phyloP scores from a whole-genome alignment of 169 alveolate genomes.

The Nephromyces sp. region DNA sequence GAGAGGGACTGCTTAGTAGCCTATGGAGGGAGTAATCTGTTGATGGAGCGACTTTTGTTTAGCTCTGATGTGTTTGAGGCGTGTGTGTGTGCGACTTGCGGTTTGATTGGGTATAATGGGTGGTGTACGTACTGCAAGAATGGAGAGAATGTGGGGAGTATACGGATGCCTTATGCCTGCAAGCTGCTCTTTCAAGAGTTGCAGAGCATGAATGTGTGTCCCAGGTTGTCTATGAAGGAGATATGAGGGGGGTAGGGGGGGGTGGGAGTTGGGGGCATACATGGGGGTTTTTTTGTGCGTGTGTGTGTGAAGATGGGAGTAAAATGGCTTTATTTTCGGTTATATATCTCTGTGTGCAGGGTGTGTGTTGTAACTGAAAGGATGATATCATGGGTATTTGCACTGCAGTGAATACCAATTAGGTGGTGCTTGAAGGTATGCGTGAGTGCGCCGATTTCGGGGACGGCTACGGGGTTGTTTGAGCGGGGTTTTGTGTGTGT shows the following conservation, averaged over 20 bases:
- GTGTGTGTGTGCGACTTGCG: constrained; percentile 87
- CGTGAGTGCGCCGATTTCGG: too few relatives aligned
- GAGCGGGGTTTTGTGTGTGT: too few relatives aligned
- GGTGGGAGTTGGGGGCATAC: neutral
- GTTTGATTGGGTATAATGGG: constrained; percentile 84
- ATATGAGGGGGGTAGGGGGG: too few relatives aligned
- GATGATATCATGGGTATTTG: neutral
- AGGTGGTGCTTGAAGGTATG: too few relatives aligned
- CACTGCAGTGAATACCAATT: neutral
- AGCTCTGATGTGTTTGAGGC: constrained; percentile 92
- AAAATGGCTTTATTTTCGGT: neutral
- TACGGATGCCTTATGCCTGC: constrained; percentile 85
- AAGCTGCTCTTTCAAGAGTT: constrained; percentile 70
- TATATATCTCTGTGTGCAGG: neutral
- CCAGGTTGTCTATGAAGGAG: constrained; percentile 35
- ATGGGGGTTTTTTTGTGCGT: neutral
- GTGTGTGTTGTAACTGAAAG: neutral
- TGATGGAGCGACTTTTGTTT: constrained; percentile 93
- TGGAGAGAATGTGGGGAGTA: constrained; percentile 50
- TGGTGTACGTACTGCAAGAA: constrained; percentile 87
- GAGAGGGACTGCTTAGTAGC: constrained; percentile 99
- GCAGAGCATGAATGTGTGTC: constrained; percentile 67
- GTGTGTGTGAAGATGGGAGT: neutral
- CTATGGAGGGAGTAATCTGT: constrained; percentile 86
- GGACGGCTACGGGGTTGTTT: too few relatives aligned